Evolutionary conservation across 805 yeast species (phyloP).

Genomic region (Blastobotrys chiropterorum): DNA sequence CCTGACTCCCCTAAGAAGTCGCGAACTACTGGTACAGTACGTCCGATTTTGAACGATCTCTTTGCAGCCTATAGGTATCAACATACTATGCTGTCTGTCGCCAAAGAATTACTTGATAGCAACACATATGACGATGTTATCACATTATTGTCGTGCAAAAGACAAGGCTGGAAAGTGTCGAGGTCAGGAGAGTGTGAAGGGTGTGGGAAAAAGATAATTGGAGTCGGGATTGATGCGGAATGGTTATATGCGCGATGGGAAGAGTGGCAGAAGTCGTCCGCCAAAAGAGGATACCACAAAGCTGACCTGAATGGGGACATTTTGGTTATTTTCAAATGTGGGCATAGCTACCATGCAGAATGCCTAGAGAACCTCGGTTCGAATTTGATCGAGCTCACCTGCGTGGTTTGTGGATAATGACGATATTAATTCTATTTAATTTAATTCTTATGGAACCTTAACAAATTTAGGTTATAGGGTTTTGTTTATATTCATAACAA

Average conservation of each 20-base stretch:
- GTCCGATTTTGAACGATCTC: slow-evolving; percentile 55
- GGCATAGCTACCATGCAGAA: slow-evolving; percentile 56
- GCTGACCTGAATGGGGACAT: slow-evolving; percentile 21
- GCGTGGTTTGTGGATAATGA: slow-evolving; percentile 36
- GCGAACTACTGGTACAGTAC: slow-evolving; percentile 54
- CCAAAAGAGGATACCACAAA: slow-evolving; percentile 9
- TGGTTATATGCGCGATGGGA: slow-evolving; percentile 37
- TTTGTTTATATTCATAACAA: no score
- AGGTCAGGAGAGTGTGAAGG: slow-evolving; percentile 56
- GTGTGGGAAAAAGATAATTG: slow-evolving; percentile 73
- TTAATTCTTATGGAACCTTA: not conserved
- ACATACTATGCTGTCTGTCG: slow-evolving; percentile 44
- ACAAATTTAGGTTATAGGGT: not conserved
- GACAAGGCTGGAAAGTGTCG: slow-evolving; percentile 59
- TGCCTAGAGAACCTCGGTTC: slow-evolving; percentile 49
- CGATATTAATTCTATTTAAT: not conserved
- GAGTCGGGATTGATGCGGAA: slow-evolving; percentile 47
- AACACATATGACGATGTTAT: slow-evolving; percentile 47
- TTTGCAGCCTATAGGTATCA: slow-evolving; percentile 62
- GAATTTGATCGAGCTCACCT: slow-evolving; percentile 24
- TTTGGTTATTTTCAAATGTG: slow-evolving; percentile 54
- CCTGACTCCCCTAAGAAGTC: slow-evolving; percentile 30
- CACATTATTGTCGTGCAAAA: slow-evolving; percentile 36
- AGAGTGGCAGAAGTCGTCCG: slow-evolving; percentile 19
- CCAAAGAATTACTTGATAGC: slow-evolving; percentile 49